Evolutionary conservation across 140 eudicot species (phyloP), one percentile per base, ranked within the genome.

Genomic region (Ambrosia hybrid): DNA sequence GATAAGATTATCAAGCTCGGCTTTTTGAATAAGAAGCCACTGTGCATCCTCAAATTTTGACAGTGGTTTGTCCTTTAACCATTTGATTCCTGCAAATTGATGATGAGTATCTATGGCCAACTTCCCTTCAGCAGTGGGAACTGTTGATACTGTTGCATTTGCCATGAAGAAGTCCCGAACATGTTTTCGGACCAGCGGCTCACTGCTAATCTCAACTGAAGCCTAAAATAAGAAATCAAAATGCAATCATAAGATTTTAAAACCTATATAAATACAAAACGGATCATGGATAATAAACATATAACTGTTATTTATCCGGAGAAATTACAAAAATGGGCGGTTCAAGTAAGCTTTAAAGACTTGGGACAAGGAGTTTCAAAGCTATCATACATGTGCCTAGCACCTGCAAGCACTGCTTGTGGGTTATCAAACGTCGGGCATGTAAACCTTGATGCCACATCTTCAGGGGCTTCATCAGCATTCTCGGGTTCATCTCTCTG

Each of bases 1-100:
- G 34, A 90, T 83, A 9, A 90, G 95, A 57, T 90, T 87, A 67
- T 90, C 97, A 70, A 83, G 86, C 73, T 90, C 97, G 14, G 95
- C 97, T 78, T 90, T 87, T 63, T 90, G 85, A 64, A 90, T 90
- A 34, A 87, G 85, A 77, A 87, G 90, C 97, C 95, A 90, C 16
- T 90, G 97, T 10, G 92, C 90, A 77, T 90, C 97, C 62, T 79
- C 95, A 68, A 90, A 90, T 53, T 78, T 85, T 77, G 76, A 65
- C 16, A 90, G 73, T 36, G 97, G 97, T 74, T 90, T 91, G 38
- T 91, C 83, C 71, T 79, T 75, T 62, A 91, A 76, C 97, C 97
- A 91, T 74, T 88, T 91, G 39, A 91, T 86, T 67, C 90, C 89
- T 46, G 90, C 78, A 85, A 76, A 91, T 51, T 83, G 87, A 76